A percentile compares a stretch with the other conserved stretches of the same genome.
Evolutionary conservation across 2,329 filamentous ascomycete species (phyloP).

Genomic region (Rasamsonia emersonii): DNA sequence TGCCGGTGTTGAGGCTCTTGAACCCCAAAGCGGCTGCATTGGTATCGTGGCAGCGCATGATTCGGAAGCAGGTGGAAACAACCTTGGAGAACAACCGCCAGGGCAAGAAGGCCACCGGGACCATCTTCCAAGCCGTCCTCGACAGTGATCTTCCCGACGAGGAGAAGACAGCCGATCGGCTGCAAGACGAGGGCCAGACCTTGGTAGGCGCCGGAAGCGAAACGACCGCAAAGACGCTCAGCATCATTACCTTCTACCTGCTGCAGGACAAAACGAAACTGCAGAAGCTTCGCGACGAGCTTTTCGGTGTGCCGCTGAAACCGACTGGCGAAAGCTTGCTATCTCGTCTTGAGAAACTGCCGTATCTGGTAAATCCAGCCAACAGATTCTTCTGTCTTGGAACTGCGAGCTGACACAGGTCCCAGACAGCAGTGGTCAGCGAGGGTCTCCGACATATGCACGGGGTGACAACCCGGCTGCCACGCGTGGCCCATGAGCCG

Average conservation of each 20-base stretch:
- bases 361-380: constrained; percentile 26
- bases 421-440: constrained; percentile 21
- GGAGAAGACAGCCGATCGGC: constrained; percentile 26
- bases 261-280: constrained; percentile 12
- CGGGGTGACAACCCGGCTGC: constrained; percentile 22
- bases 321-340: constrained; percentile 15
- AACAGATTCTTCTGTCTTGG: not conserved
- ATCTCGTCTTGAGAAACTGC: constrained; percentile 30
- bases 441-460: constrained; percentile 26
- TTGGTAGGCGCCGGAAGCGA: constrained; percentile 28
- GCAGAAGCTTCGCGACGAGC: constrained; percentile 18
- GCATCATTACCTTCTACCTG: constrained; percentile 24
- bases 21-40: constrained; percentile 14
- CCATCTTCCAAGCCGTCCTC: constrained; percentile 23
- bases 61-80: constrained; percentile 6
- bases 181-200: constrained; percentile 23
- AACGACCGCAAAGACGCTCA: constrained; percentile 24
- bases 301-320: constrained; percentile 20
- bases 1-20: constrained; percentile 12
- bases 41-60: constrained; percentile 14
- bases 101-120: constrained; percentile 6
- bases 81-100: not conserved
- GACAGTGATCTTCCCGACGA: constrained; percentile 25
- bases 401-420: not conserved
- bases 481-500: constrained; percentile 19